Conservation (phyloP, 768 basidiomycete genomes). For the Trametes maxima region DNA sequence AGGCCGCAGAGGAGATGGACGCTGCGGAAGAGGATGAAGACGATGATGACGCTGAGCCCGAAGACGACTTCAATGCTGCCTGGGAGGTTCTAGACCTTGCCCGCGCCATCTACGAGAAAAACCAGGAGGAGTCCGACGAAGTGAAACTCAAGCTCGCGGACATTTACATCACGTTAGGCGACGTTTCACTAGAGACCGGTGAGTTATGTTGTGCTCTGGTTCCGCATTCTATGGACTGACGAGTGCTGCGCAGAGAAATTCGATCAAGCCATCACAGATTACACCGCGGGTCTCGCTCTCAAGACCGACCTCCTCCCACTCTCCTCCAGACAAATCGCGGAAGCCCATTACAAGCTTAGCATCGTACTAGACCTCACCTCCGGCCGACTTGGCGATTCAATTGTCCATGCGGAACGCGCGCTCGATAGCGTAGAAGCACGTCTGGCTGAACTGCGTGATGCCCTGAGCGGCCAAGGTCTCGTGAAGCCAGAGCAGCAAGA, state of each 20-base stretch:
- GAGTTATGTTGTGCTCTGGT: slow-evolving; percentile 27
- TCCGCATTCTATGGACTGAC: background rate
- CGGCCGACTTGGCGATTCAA: slow-evolving; percentile 79
- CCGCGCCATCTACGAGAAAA: slow-evolving; percentile 79
- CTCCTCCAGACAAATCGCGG: slow-evolving; percentile 93
- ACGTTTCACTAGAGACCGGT: slow-evolving; percentile 98
- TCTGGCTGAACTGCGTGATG: slow-evolving; percentile 58
- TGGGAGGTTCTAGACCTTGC: slow-evolving; percentile 99
- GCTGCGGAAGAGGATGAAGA: slow-evolving; percentile 54
- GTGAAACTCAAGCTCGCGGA: slow-evolving; percentile 85
- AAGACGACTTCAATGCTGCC: slow-evolving; percentile 97
- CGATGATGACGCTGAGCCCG: slow-evolving; percentile 77
- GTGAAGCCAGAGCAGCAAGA: slow-evolving; percentile 36
- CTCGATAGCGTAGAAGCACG: slow-evolving; percentile 76
- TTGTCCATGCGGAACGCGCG: slow-evolving; percentile 78
- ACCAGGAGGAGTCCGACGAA: slow-evolving; percentile 57
- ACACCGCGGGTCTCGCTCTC: slow-evolving; percentile 72
- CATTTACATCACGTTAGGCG: slow-evolving; percentile 87
- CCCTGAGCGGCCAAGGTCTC: slow-evolving; percentile 39
- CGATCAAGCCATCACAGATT: slow-evolving; percentile 90
- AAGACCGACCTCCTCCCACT: slow-evolving; percentile 73
- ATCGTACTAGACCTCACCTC: slow-evolving; percentile 92
- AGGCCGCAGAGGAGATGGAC: slow-evolving; percentile 48
- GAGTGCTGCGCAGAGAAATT: slow-evolving; percentile 75
- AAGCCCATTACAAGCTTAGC: slow-evolving; percentile 92